Evolutionary conservation across 2,329 filamentous ascomycete genomes (phyloP), one percentile per base, ranked within the genome.

Genomic region (Clarireedia monteithiana): DNA sequence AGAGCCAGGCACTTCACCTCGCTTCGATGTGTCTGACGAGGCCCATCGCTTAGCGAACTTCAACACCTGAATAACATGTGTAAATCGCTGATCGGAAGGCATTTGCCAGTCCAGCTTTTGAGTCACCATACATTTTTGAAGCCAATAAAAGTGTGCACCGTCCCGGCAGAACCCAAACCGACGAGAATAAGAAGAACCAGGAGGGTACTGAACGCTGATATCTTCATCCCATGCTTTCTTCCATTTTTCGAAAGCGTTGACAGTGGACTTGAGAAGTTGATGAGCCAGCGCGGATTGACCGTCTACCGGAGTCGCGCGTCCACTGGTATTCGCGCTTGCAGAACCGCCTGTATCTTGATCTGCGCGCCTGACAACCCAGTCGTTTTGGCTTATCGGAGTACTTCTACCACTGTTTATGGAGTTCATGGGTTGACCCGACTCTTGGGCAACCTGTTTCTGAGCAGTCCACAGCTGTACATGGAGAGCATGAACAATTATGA

Each of bases 171-270:
- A 89, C 0, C 86, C 86, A 61, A 84, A 78, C 15, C 85, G 81
- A 48, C 77, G 75, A 50, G 74, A 74, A 54, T 78, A 79, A n/a
- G 74, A 74, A n/a, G 72, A 73, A 5, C 69, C 66, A 24, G 73
- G 80, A 6, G 83, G 81, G 59, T 88, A 89, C 66, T 90, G 86
- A 39, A 79, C 72, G 12, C 77, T 74, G 74, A 88, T 84, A 63
- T 90, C 87, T 56, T 75, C 71, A 66, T 89, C 86, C 86, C 86
- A 89, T 59, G 78, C 80, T 17, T 74, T 74, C 71, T 89, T 89
- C 80, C 87, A 89, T 64, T 87, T 86, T 60, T 85, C 81, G 42
- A 90, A 74, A 15, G 84, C 84, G 48, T 69, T 70, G 50, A 71
- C 73, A 20, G 81, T 72, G 3, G 72, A 70, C 54, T 80, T 76